These are phyloP conservation scores for Scenedesmus sp. DNA, from an alignment of 163 green algal genomes.

Conservation along the genomic window DNA sequence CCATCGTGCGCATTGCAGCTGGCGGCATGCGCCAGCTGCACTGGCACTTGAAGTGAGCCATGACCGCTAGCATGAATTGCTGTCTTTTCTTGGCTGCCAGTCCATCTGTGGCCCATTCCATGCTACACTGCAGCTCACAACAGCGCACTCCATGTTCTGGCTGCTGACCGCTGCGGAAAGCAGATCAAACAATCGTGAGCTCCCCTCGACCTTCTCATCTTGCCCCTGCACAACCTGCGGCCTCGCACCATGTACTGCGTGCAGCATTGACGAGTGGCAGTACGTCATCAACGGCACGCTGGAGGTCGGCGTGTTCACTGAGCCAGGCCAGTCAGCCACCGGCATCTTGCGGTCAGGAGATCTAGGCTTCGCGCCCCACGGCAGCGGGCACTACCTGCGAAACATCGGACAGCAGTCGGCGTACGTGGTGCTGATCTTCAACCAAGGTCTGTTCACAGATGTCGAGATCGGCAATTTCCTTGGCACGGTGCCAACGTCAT, in stretches of 20 bases:
- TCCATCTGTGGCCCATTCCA: not conserved
- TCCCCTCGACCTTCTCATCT: not conserved
- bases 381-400: slow-evolving; percentile 51
- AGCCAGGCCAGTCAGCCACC: not conserved
- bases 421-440: slow-evolving; percentile 52
- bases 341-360: slow-evolving; percentile 11
- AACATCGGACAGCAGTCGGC: slow-evolving; percentile 3
- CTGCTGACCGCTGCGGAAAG: not conserved
- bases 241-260: not conserved
- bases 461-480: slow-evolving; percentile 49
- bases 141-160: no score
- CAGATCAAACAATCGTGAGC: not conserved
- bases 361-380: slow-evolving; percentile 42
- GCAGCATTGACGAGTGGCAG: slow-evolving; percentile 50
- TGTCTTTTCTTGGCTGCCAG: not conserved
- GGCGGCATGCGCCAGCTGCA: slow-evolving; percentile 54
- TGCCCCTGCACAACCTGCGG: not conserved
- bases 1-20: slow-evolving; percentile 19
- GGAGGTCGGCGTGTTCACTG: slow-evolving; percentile 35
- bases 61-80: not conserved
- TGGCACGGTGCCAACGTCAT: slow-evolving; percentile 9
- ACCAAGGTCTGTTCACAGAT: slow-evolving; percentile 36
- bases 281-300: slow-evolving; percentile 47
- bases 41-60: slow-evolving; percentile 44
- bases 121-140: not conserved